Conservation (phyloP, 2,329 filamentous ascomycete genomes). For the Gliomastix tumulicola region DNA sequence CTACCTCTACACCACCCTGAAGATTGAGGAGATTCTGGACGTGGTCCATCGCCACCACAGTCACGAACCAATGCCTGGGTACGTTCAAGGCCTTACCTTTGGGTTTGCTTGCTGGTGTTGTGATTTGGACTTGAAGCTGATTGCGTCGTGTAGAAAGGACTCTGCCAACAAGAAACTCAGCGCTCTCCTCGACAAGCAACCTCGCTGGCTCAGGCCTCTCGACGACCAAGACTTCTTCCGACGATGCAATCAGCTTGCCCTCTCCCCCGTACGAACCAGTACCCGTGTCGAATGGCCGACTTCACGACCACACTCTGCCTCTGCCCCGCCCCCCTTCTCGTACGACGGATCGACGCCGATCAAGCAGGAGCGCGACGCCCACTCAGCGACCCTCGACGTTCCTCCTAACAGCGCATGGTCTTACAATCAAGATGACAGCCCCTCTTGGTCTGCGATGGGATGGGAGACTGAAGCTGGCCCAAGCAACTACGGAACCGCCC, state of each 20-base stretch:
- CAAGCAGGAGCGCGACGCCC: slow-evolving; percentile 3
- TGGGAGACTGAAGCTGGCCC: neutral
- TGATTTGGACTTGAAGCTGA: neutral
- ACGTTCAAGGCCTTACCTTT: slow-evolving; percentile 11
- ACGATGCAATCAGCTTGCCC: slow-evolving; percentile 36
- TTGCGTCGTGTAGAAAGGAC: slow-evolving; percentile 33
- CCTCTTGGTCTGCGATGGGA: neutral
- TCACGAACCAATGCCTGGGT: slow-evolving; percentile 39
- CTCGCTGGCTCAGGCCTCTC: slow-evolving; percentile 48
- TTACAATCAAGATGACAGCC: neutral
- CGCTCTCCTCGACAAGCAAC: slow-evolving; percentile 49
- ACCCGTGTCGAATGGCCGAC: neutral
- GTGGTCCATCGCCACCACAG: slow-evolving; percentile 31
- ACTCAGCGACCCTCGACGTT: slow-evolving; percentile 3
- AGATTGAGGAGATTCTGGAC: slow-evolving; percentile 40
- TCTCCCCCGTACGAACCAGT: slow-evolving; percentile 24
- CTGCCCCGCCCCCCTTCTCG: slow-evolving; percentile 4
- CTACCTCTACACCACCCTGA: slow-evolving; percentile 49
- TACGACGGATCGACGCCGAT: neutral
- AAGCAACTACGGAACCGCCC: neutral
- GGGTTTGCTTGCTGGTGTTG: too few species aligned
- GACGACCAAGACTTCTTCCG: slow-evolving; percentile 42
- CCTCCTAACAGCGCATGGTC: neutral
- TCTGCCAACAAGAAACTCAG: slow-evolving; percentile 54
- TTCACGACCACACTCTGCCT: slow-evolving; percentile 4